A percentile compares a stretch with the other conserved stretches of the same genome.
Conservation (phyloP, 495 filamentous ascomycete species). For the Acidomyces sp. region DNA sequence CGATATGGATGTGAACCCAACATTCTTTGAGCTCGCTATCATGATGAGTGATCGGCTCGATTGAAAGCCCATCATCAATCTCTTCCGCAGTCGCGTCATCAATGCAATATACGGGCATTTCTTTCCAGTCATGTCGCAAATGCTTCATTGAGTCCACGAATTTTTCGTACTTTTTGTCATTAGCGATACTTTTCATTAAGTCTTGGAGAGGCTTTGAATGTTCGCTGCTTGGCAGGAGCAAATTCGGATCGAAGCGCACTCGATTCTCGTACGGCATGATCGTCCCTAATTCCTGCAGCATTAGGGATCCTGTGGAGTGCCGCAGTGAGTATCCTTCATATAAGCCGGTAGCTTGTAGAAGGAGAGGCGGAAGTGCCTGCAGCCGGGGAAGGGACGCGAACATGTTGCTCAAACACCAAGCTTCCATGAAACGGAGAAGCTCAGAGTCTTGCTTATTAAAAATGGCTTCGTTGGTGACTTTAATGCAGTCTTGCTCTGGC, state of each 20-base stretch:
- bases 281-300: conserved; percentile 77
- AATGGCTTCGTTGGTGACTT: conserved; percentile 18
- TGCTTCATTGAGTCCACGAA: conserved; percentile 41
- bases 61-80: conserved; percentile 79
- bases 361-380: conserved; percentile 50
- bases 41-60: conserved; percentile 37
- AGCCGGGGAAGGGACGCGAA: conserved; percentile 37
- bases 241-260: conserved; percentile 44
- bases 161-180: conserved; percentile 9
- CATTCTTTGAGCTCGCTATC: conserved; percentile 26
- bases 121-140: conserved; percentile 58
- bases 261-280: conserved; percentile 70
- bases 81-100: conserved; percentile 59
- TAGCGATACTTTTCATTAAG: conserved; percentile 16
- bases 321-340: conserved; percentile 39
- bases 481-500: conserved; percentile 11
- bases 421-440: conserved; percentile 58
- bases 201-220: conserved; percentile 23
- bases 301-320: conserved; percentile 43
- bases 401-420: conserved; percentile 46
- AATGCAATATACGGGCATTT: conserved; percentile 67
- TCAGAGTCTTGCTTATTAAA: conserved; percentile 37
- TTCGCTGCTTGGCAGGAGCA: conserved; percentile 43
- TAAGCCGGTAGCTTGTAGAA: conserved; percentile 57
- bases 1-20: conserved; percentile 84